A percentile compares a stretch with the other conserved stretches of the same genome.
Evolutionary conservation across 1,284 basidiomycete genomes (phyloP).

Genomic region (Tausonia pullulans): DNA sequence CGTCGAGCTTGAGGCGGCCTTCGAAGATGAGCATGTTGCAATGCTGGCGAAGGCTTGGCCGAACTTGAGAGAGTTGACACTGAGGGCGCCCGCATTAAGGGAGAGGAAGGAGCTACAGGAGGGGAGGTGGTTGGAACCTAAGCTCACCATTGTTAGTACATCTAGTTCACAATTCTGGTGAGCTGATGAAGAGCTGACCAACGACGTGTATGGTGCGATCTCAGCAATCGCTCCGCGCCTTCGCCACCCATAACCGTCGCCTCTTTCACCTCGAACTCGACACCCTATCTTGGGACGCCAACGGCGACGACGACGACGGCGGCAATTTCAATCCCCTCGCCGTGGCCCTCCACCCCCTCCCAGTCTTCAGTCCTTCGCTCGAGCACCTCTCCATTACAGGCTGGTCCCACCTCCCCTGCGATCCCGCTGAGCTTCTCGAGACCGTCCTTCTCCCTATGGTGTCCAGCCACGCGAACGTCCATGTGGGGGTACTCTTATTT

Average conservation of each 20-base stretch:
- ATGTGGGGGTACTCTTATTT: neutral
- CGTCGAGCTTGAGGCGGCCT: conserved; percentile 5
- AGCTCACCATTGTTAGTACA: neutral
- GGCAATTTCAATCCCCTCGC: neutral
- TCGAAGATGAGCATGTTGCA: conserved; percentile 1
- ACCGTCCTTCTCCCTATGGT: neutral
- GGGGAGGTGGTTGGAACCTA: neutral
- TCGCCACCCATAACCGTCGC: neutral
- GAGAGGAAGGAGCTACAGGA: neutral
- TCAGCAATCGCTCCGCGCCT: neutral
- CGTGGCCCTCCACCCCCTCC: too few species aligned
- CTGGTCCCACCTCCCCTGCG: neutral
- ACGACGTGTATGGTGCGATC: too few species aligned
- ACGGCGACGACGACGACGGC: neutral
- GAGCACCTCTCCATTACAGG: conserved; percentile 5
- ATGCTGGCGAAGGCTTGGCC: conserved; percentile 9
- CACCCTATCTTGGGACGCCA: neutral
- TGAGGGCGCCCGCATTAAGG: neutral
- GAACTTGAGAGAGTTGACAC: neutral
- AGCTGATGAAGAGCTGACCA: too few species aligned
- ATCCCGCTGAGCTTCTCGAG: neutral
- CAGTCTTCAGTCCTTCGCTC: neutral
- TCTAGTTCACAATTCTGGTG: too few species aligned
- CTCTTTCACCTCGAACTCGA: conserved; percentile 5
- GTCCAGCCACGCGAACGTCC: neutral